A percentile compares a stretch with the other conserved stretches of the same genome.
Evolutionary conservation across 1,284 basidiomycete genomes (phyloP).

Genomic region (Austropuccinia psidii): DNA sequence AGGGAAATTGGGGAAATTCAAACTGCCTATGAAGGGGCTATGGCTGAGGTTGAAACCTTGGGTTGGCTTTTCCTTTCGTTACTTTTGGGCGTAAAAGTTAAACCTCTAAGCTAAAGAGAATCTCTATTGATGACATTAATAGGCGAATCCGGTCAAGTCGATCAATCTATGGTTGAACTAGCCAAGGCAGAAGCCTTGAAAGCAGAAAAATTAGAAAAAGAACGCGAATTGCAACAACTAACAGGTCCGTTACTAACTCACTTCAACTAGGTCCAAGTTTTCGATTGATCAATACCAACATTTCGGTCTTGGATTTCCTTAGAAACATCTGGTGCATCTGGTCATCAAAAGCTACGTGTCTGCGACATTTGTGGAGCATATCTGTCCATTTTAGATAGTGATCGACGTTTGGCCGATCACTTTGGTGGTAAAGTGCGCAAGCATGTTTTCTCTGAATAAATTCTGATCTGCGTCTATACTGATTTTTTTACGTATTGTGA

Average conservation of each 20-base stretch:
- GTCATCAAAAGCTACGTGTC: constrained; percentile 96
- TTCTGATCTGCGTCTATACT: neutral
- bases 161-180: constrained; percentile 96
- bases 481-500: neutral
- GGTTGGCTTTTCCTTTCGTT: constrained; percentile 53
- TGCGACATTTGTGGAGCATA: constrained; percentile 99
- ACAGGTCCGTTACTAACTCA: constrained; percentile 51
- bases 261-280: neutral
- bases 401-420: constrained; percentile 96
- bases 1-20: constrained; percentile 99
- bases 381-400: constrained; percentile 92
- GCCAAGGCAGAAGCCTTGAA: constrained; percentile 96
- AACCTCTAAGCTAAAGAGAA: constrained; percentile 34
- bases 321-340: constrained; percentile 95
- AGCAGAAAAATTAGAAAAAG: constrained; percentile 90
- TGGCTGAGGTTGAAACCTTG: constrained; percentile 91
- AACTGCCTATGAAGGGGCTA: constrained; percentile 93
- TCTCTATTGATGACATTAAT: constrained; percentile 11
- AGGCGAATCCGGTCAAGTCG: constrained; percentile 95
- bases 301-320: neutral
- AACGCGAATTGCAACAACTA: constrained; percentile 90
- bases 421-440: constrained; percentile 89
- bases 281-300: neutral
- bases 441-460: neutral
- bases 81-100: constrained; percentile 19